Conservation (phyloP, 2,329 filamentous ascomycete species). For the Amauroascus niger region DNA sequence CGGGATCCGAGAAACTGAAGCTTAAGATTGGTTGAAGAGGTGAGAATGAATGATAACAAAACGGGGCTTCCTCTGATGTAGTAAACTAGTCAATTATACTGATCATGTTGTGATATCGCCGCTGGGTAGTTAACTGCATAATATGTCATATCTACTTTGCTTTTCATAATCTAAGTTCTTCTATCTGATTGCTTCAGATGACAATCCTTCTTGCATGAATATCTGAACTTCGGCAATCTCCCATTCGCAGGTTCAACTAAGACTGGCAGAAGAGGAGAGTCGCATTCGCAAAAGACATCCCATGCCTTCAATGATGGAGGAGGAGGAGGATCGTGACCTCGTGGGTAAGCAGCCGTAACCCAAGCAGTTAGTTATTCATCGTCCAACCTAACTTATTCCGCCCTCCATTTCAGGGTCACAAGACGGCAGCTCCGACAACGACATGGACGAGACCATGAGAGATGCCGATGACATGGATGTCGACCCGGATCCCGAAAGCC, state of each 20-base stretch:
- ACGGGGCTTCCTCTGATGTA: too few relatives aligned
- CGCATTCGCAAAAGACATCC: not conserved
- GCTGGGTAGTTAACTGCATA: too few relatives aligned
- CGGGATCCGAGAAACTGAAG: too few relatives aligned
- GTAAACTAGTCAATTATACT: too few relatives aligned
- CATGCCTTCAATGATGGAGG: conserved; percentile 29
- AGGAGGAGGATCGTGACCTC: conserved; percentile 37
- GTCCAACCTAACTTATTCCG: not conserved
- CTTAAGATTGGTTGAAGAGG: too few relatives aligned
- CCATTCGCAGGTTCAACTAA: not conserved
- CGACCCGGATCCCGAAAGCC: conserved; percentile 24
- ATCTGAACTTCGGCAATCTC: not conserved
- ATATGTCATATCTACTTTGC: too few relatives aligned
- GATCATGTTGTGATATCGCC: too few relatives aligned
- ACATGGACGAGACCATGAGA: conserved; percentile 39
- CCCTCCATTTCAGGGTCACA: conserved; percentile 32
- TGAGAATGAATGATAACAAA: too few relatives aligned
- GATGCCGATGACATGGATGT: conserved; percentile 33
- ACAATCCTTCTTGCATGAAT: too few relatives aligned
- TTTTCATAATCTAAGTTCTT: too few relatives aligned
- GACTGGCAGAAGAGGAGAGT: not conserved
- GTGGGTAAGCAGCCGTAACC: conserved; percentile 24
- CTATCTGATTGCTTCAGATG: too few relatives aligned
- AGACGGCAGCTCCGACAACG: conserved; percentile 42
- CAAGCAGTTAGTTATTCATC: not conserved